Conservation (phyloP, 2,329 filamentous ascomycete genomes). For the Ophiosphaerella narmari region DNA sequence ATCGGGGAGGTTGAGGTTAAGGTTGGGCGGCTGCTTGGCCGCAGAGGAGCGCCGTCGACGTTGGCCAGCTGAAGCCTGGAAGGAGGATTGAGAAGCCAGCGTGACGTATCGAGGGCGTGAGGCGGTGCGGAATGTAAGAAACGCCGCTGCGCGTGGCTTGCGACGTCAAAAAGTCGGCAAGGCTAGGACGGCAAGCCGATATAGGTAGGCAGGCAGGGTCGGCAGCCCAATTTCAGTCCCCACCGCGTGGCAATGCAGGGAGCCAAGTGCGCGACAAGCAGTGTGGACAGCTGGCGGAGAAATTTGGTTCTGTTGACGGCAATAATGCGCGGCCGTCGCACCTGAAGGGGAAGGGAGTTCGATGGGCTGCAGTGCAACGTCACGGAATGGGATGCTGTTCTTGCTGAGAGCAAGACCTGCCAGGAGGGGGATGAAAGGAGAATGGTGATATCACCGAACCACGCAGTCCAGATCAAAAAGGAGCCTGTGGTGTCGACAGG, state of each 20-base stretch:
- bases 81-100: conserved; percentile 46
- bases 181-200: conserved; percentile 13
- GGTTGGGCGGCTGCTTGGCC: conserved; percentile 39
- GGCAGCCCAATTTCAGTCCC: conserved; percentile 9
- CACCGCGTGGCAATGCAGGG: conserved; percentile 21
- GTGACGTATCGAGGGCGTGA: conserved; percentile 34
- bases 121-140: conserved; percentile 30
- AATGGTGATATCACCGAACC: background rate
- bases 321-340: conserved; percentile 27
- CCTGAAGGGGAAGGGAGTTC: conserved; percentile 22
- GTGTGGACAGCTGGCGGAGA: conserved; percentile 36
- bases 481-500: conserved; percentile 21
- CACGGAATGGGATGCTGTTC: conserved; percentile 13
- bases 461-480: conserved; percentile 21
- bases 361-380: conserved; percentile 26
- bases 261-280: conserved; percentile 17
- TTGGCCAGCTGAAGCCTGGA: conserved; percentile 45
- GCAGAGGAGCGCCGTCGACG: conserved; percentile 48
- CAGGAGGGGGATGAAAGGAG: conserved; percentile 12
- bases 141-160: conserved; percentile 30
- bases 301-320: conserved; percentile 14
- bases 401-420: conserved; percentile 9
- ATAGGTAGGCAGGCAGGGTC: background rate
- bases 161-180: conserved; percentile 11
- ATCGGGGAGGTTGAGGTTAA: conserved; percentile 38